Evolutionary conservation across 2,329 filamentous ascomycete genomes (phyloP), one percentile per base, ranked within the genome.

Genomic region (Arthrinium puccinioides): DNA sequence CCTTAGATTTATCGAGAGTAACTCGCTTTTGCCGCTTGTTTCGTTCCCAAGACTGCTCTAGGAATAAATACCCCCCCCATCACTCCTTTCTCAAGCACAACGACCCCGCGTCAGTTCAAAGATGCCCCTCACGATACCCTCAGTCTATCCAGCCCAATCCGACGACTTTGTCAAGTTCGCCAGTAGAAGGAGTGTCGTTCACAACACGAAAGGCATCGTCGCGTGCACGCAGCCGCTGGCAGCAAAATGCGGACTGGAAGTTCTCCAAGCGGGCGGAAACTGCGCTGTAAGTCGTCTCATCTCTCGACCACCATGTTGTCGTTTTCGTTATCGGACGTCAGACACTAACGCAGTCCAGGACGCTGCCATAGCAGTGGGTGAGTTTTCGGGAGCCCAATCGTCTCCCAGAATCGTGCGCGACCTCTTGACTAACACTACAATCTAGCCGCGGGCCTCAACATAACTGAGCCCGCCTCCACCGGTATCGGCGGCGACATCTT

Each of bases 401-500:
- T n/a, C n/a, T n/a, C n/a, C n/a, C n/a, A n/a, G n/a, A n/a, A n/a
- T n/a, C n/a, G n/a, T n/a, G n/a, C n/a, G n/a, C n/a, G n/a, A n/a
- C n/a, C n/a, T n/a, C n/a, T n/a, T 11, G 20, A 26, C 13, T 24
- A 19, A 21, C 15, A 9, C 5, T 4, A n/a, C 30, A 18, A 6
- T 1, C 10, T 40, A 87, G 90, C 92, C 30, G 92, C 92, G 21
- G 88, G 81, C 5, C 70, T 98, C 39, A 97, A 96, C 62, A 76
- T 97, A 55, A 95, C 90, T 1, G 92, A 98, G 57, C 92, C 92
- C 7, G 80, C 81, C 41, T 92, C 85, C 6, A 97, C 92, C 1
- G 92, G 92, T 27, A 96, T 98, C 42, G 92, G 92, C 40, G 92
- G 92, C 44, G 92, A 98, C 63, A 88, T 95, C 80, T 98, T 97